These are phyloP conservation scores for Otatea glauca DNA, from an alignment of 176 grass and related monocot species.

Conservation along the genomic window DNA sequence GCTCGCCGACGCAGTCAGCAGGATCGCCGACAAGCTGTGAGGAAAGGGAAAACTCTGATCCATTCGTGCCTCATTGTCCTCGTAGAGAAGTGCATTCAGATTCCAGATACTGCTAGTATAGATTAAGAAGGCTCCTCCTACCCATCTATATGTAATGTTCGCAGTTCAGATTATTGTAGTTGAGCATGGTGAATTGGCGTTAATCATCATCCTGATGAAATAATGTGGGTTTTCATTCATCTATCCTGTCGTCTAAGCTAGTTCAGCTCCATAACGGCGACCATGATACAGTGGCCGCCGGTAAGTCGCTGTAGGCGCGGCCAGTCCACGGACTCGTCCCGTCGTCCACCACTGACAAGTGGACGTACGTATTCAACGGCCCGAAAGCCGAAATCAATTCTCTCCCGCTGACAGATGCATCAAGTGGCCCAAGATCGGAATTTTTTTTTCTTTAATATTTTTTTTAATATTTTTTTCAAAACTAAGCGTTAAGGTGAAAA, in stretches of 20 bases:
- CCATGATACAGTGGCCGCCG: neutral
- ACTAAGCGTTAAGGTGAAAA: too few relatives aligned
- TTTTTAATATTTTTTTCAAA: too few relatives aligned
- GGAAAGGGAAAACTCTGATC: neutral
- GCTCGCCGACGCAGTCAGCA: conserved; percentile 55
- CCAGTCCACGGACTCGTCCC: neutral
- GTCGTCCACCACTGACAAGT: neutral
- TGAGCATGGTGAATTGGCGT: neutral
- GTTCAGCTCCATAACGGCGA: neutral
- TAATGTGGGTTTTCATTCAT: neutral
- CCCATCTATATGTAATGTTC: neutral
- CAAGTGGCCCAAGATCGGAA: too few relatives aligned
- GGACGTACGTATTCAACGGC: neutral
- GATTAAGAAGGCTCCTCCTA: neutral
- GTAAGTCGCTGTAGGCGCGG: neutral
- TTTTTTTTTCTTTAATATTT: too few relatives aligned
- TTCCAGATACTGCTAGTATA: neutral
- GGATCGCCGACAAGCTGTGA: conserved; percentile 61
- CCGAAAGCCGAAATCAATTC: neutral
- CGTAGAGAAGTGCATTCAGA: neutral
- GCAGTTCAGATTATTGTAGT: neutral
- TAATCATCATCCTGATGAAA: neutral
- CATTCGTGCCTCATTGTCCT: neutral
- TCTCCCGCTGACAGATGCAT: neutral
- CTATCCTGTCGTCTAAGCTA: neutral